Base-by-base conservation (phyloP, 2,329 filamentous ascomycete species). In the Beauveria brongniartii region DNA sequence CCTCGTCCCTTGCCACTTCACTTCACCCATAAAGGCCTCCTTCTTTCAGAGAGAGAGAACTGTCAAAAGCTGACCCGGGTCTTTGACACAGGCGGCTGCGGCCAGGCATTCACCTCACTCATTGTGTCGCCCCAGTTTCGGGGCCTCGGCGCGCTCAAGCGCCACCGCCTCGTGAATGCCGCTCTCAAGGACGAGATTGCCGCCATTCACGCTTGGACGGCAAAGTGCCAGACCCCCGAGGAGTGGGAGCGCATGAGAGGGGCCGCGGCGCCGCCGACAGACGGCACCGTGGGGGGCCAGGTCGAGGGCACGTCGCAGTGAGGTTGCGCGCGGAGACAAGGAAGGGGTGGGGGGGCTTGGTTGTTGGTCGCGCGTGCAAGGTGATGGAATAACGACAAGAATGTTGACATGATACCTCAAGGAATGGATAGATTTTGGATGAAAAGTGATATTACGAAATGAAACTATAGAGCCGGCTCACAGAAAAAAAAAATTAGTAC, bases 141-240 rank as follows among this genome's bases (percentile, higher is more conserved):
- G 61, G 86, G 85, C 68, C 88, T 89, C 73, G 89, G 78, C 70
- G 90, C 90, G 57, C 84, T 97, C 62, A 91, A 91, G 71, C 84
- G 92, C 61, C 91, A 96, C 75, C 86, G 92, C 48, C 81, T 95
- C 64, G 92, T 96, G 67, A 96, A 97, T 75, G 82, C 82, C 18
- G 86, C 86, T 5, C 80, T 97, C 68, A 93, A 92, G 77, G 83
- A 87, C 52, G 92, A 97, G 77, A 96, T 97, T 72, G 90, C 90
- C 18, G 84, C 83, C 65, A 96, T 97, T 68, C 92, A 97, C 78
- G 92, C 92, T 44, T 97, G 92, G 92, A 95, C 91, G 61, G 91
- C 92, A 30, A 95, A 92, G 76, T 96, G 92, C 73, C 89, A 92
- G 77, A 97, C 92, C 9, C 90, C 91, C 0, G 90, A 92, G 69